These are phyloP conservation scores for Graphilbum ipis-grandicollis DNA, from an alignment of 2,329 filamentous ascomycete genomes.

Conservation along the genomic window DNA sequence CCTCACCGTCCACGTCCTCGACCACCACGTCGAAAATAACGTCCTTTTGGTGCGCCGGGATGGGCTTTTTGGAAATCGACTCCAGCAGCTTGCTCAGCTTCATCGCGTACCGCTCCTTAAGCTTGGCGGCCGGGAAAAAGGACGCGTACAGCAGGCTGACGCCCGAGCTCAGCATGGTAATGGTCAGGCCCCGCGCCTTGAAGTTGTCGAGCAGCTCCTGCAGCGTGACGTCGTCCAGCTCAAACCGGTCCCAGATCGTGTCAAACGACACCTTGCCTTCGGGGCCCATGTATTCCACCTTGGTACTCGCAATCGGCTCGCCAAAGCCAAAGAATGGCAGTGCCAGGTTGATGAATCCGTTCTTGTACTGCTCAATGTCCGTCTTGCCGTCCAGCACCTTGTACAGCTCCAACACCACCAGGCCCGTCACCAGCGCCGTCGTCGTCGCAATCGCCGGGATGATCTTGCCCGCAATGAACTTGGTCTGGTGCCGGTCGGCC, in stretches of 20 bases:
- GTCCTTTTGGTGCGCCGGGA: conserved; percentile 84
- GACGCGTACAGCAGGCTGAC: conserved; percentile 87
- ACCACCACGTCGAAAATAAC: conserved; percentile 93
- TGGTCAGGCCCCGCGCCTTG: conserved; percentile 58
- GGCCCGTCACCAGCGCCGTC: conserved; percentile 83
- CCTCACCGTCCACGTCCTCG: conserved; percentile 75
- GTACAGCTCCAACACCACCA: conserved; percentile 85
- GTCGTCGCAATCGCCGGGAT: conserved; percentile 97
- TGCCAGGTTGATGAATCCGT: conserved; percentile 92
- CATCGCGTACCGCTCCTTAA: conserved; percentile 66
- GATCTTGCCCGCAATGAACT: conserved; percentile 99
- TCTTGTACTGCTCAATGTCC: conserved; percentile 98
- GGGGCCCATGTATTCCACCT: conserved; percentile 72
- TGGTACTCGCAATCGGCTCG: conserved; percentile 85
- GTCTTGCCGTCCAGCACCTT: conserved; percentile 92
- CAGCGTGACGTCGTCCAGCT: conserved; percentile 72
- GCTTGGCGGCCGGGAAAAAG: conserved; percentile 66
- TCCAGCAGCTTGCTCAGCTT: conserved; percentile 83
- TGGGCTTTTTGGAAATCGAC: conserved; percentile 76
- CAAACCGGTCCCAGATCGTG: conserved; percentile 96
- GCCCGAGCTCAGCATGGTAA: conserved; percentile 93
- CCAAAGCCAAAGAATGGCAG: conserved; percentile 97
- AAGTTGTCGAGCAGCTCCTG: conserved; percentile 72
- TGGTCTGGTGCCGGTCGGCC: conserved; percentile 92
- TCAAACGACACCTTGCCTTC: conserved; percentile 71